These are phyloP conservation scores for Clonostachys chloroleuca DNA, from an alignment of 2,329 filamentous ascomycete genomes.

Conservation along the genomic window DNA sequence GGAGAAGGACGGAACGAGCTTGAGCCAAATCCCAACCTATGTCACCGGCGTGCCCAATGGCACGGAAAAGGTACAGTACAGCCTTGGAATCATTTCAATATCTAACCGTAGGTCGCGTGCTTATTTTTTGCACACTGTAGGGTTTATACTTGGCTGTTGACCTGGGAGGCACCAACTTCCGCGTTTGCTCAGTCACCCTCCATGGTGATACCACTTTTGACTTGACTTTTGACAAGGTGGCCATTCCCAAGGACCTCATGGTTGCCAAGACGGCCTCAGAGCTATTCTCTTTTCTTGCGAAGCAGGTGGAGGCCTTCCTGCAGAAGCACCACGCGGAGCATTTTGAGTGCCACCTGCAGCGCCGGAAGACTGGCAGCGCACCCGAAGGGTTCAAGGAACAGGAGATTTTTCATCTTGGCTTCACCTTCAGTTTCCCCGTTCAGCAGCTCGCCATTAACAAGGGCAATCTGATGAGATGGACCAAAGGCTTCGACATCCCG, in stretches of 20 bases:
- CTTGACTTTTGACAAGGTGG: conserved; percentile 86
- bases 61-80: conserved; percentile 75
- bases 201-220: conserved; percentile 95
- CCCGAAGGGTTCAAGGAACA: conserved; percentile 61
- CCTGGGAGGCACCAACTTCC: conserved; percentile 97
- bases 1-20: conserved; percentile 67
- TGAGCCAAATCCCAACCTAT: conserved; percentile 97
- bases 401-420: conserved; percentile 88
- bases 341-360: conserved; percentile 66
- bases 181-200: conserved; percentile 90
- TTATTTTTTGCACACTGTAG: conserved; percentile 32
- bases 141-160: conserved; percentile 95
- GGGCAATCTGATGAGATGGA: conserved; percentile 92
- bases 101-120: not conserved
- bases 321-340: conserved; percentile 83
- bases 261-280: conserved; percentile 79
- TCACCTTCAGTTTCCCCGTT: conserved; percentile 97
- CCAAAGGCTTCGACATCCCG: conserved; percentile 96
- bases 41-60: conserved; percentile 95
- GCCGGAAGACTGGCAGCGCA: conserved; percentile 56
- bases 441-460: conserved; percentile 94
- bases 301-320: conserved; percentile 87
- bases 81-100: not conserved
- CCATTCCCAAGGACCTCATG: conserved; percentile 89
- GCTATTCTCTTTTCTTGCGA: conserved; percentile 87